phyloP scores from a whole-genome alignment of 2,329 filamentous ascomycete species.

The Aspergillus persii region DNA sequence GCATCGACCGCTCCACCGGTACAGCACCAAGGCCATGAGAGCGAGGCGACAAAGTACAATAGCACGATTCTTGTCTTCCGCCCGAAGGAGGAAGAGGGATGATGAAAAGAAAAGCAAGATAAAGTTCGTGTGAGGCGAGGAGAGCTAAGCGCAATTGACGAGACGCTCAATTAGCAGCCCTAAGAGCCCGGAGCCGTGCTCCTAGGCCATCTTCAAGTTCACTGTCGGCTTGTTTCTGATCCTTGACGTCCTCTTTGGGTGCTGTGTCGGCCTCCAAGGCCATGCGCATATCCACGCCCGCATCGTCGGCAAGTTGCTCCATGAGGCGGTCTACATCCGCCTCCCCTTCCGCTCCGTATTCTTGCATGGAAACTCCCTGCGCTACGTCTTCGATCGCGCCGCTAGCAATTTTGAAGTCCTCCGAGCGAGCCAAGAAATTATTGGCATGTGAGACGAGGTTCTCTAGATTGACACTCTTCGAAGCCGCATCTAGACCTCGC shows the following conservation, averaged over 20 bases:
- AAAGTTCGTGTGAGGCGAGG: not conserved
- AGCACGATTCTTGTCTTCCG: not conserved
- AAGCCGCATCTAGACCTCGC: constrained; percentile 45
- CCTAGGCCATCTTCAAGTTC: constrained; percentile 43
- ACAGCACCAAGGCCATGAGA: not conserved
- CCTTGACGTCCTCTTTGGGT: constrained; percentile 42
- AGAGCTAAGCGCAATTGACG: not conserved
- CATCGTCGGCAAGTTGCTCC: constrained; percentile 46
- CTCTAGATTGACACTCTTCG: constrained; percentile 47
- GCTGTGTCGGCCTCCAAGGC: constrained; percentile 39
- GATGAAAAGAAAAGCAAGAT: not conserved
- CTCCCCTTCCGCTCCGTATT: constrained; percentile 45
- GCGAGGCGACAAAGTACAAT: not conserved
- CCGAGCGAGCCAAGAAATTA: constrained; percentile 41
- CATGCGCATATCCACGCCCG: constrained; percentile 42
- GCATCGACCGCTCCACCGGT: not conserved
- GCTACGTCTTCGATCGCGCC: constrained; percentile 43
- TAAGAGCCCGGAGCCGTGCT: constrained; percentile 40
- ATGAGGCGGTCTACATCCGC: constrained; percentile 43
- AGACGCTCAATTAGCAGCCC: constrained; percentile 32
- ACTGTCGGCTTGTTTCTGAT: constrained; percentile 36
- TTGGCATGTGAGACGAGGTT: constrained; percentile 43
- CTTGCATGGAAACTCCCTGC: constrained; percentile 42
- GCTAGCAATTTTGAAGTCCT: constrained; percentile 46
- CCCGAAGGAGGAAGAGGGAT: not conserved